Percentiles rank a stretch among this genome's conserved stretches.
Conservation (phyloP, 495 filamentous ascomycete species). For the Entonaema liquescens region DNA sequence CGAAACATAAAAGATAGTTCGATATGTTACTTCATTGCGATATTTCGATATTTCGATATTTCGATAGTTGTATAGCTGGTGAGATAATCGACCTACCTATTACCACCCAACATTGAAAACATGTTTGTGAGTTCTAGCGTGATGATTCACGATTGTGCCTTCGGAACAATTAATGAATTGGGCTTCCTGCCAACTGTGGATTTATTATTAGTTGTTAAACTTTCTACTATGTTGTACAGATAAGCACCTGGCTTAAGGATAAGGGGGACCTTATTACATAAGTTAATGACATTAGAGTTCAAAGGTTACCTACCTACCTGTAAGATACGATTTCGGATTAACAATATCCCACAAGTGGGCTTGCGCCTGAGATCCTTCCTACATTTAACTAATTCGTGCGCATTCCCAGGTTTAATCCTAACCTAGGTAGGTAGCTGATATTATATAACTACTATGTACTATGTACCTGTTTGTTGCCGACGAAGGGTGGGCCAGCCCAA, state of each 20-base stretch:
- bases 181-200: background rate
- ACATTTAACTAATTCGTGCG: conserved; percentile 23
- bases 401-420: background rate
- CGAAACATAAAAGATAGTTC: conserved; percentile 1
- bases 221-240: conserved; percentile 1
- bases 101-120: conserved; percentile 10
- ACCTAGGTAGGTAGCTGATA: too few relatives aligned
- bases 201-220: conserved; percentile 1
- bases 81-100: conserved; percentile 18
- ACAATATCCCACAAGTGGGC: background rate
- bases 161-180: background rate
- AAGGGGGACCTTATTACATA: background rate
- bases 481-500: conserved; percentile 16
- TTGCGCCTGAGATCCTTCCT: background rate
- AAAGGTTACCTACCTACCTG: too few relatives aligned
- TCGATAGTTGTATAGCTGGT: background rate
- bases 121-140: conserved; percentile 6
- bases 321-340: conserved; percentile 5
- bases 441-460: too few relatives aligned
- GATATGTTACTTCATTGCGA: conserved; percentile 15
- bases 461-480: conserved; percentile 32
- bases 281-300: background rate
- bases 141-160: background rate
- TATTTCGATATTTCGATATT: background rate
- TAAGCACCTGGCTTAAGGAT: background rate